Evolutionary conservation across 192 early-diverging fungal species (phyloP), one percentile per base, ranked within the genome.

Genomic region (Coemansia sp.): DNA sequence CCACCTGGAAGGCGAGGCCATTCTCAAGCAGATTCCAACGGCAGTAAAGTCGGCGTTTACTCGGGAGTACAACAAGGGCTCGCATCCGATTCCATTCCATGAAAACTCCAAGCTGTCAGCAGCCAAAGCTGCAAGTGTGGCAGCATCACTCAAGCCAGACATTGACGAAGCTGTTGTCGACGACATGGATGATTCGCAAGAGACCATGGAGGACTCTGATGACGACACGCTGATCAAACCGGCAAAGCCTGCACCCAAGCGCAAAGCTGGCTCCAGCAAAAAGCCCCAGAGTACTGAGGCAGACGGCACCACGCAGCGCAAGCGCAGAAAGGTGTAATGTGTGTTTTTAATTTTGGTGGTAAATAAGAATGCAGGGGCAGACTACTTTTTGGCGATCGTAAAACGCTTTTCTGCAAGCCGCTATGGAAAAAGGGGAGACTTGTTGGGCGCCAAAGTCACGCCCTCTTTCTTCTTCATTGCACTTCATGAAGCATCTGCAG

Each of bases 21-120:
- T 84, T 49, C 50, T 72, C 10, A 78, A 72, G 40, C 68, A 79
- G 20, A 82, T 96, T 20, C 70, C 86, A 1, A 65, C 87, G 0
- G 69, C 70, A 0, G 80, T 82, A 33, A 96, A 96, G 63, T 59
- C 86, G 7, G 65, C 88, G 0, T 94, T 96, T 70, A 98, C 93
- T 21, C 80, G 82, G 62, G 79, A 80, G 79, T 89, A 86, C 63
- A 69, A 65, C 23, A 65, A 68, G 66, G 38, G 26, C 39, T 57
- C 19, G 51, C 65, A 71, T 26, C 76, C 76, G 11, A 37, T 64
- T 12, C 65, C 69, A 18, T 65, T 61, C 61, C 58, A 69, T 42
- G 40, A 55, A 28, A 21, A 48, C 7, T 56, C 39, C 3, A 62
- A 44, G 10, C 52, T 28, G 19, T 26, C 65, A 4, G 21, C 46